Base-by-base conservation (phyloP, 148 eudicot genomes). In the Suaeda aralocaspica region DNA sequence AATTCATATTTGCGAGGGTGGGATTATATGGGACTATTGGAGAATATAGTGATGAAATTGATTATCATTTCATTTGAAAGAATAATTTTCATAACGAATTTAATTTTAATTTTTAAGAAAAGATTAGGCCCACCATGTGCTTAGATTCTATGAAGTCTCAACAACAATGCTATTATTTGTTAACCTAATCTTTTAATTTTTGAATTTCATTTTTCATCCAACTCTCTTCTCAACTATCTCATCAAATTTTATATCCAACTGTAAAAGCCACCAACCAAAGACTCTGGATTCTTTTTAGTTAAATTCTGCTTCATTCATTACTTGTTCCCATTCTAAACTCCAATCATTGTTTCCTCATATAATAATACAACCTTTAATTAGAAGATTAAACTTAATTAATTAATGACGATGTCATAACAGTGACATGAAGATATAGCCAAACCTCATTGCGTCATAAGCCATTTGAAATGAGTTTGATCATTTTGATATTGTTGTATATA, bases 121-220 rank as follows among this genome's bases (percentile, higher is more conserved):
- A 26, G 12, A 22, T 34, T 39, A 51, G 36, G 66, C 59, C 73
- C 46, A 76, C 76, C 80, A 77, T 72, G 80, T 77, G 80, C 72
- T 67, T 72, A 34, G 68, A 67, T 67, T 72, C 68, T 59, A 29
- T 63, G 9, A 31, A 72, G 61, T 58, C 41, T 70, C 45, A 66
- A 48, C 71, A 67, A 66, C 64, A 59, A 66, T 57, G 55, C 6
- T 66, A 48, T 19, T 39, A 39, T 71, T 71, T 59, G 30, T 6
- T 34, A 41, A 50, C 67, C 62, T 71, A 28, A 9, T 76, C 15
- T 64, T 34, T 72, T 30, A 48, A 31, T 33, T 51, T 14, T 1
- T 28, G 16, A n/a, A 19, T 39, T 44, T 28, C 34, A 46, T 57
- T 14, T 44, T 51, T 56, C 59, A 30, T 62, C 68, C 57, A 66